These are phyloP conservation scores for Gliomastix tumulicola DNA, from an alignment of 2,329 filamentous ascomycete species.

Conservation along the genomic window DNA sequence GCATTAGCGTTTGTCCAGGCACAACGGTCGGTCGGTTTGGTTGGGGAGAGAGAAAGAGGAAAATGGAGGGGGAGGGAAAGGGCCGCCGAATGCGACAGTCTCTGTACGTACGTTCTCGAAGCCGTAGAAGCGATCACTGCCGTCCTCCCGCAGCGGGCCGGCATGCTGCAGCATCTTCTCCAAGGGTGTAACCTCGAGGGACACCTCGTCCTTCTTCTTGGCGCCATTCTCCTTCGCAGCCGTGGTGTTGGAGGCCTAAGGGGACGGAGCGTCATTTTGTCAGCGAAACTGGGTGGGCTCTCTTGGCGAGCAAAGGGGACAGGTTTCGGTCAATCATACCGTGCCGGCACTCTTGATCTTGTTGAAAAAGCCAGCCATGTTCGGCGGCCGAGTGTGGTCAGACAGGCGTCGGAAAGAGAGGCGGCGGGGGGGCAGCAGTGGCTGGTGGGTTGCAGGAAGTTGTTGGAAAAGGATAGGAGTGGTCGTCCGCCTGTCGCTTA, in stretches of 20 bases:
- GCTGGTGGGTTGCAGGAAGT: neutral
- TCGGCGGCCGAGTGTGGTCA: conserved; percentile 7
- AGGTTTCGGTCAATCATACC: conserved; percentile 35
- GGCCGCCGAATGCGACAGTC: too few relatives aligned
- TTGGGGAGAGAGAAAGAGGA: conserved; percentile 4
- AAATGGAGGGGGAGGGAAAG: conserved; percentile 4
- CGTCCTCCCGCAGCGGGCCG: conserved; percentile 75
- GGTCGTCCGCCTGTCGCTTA: too few relatives aligned
- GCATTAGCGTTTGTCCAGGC: conserved; percentile 25
- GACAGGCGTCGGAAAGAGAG: conserved; percentile 5
- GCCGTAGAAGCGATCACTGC: conserved; percentile 96
- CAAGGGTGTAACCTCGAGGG: conserved; percentile 53
- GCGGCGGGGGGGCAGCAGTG: conserved; percentile 10
- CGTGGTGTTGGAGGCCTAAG: conserved; percentile 34
- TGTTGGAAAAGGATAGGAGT: too few relatives aligned
- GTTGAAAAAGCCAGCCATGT: conserved; percentile 52
- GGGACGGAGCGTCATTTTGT: conserved; percentile 20
- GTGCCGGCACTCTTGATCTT: conserved; percentile 49
- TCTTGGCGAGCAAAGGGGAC: conserved; percentile 8
- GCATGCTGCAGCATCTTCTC: conserved; percentile 75
- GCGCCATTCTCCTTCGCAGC: conserved; percentile 36
- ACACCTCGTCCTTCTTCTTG: conserved; percentile 50
- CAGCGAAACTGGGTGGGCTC: conserved; percentile 19
- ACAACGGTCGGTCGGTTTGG: neutral
- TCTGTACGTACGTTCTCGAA: conserved; percentile 92